phyloP scores from a whole-genome alignment of 805 yeast genomes.

The Candida lessepsii region DNA sequence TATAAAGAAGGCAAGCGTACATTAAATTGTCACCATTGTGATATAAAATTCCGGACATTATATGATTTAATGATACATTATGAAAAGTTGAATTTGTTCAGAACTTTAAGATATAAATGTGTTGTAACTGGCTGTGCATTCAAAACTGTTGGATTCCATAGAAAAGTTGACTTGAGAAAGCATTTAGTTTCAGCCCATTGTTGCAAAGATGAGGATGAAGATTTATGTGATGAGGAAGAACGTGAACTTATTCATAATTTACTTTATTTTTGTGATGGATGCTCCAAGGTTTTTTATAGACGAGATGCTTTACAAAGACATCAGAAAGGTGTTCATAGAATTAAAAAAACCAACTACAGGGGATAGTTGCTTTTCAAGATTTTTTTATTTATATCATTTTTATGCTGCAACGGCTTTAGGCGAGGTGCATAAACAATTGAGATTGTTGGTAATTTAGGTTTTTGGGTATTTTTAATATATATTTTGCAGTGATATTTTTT shows the following conservation, averaged over 20 bases:
- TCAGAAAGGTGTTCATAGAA: constrained; percentile 10
- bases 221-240: background rate
- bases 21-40: constrained; percentile 12
- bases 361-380: too few relatives aligned
- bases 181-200: constrained; percentile 28
- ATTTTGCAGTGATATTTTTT: too few relatives aligned
- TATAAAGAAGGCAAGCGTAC: background rate
- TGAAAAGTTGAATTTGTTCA: constrained; percentile 18
- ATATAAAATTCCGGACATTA: constrained; percentile 2
- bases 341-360: too few relatives aligned
- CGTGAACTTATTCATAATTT: constrained; percentile 4
- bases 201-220: constrained; percentile 5
- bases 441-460: too few relatives aligned
- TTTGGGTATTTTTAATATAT: too few relatives aligned
- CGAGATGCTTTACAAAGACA: constrained; percentile 16
- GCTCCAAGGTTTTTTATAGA: constrained; percentile 14
- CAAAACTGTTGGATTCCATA: constrained; percentile 27
- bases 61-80: constrained; percentile 21
- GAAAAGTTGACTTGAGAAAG: constrained; percentile 28
- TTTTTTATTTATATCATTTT: background rate
- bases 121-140: constrained; percentile 31
- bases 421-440: too few relatives aligned
- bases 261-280: constrained; percentile 13
- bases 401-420: too few relatives aligned
- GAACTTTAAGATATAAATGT: constrained; percentile 21